phyloP scores from a whole-genome alignment of 192 early-diverging fungal genomes.

The Podila verticillata region DNA sequence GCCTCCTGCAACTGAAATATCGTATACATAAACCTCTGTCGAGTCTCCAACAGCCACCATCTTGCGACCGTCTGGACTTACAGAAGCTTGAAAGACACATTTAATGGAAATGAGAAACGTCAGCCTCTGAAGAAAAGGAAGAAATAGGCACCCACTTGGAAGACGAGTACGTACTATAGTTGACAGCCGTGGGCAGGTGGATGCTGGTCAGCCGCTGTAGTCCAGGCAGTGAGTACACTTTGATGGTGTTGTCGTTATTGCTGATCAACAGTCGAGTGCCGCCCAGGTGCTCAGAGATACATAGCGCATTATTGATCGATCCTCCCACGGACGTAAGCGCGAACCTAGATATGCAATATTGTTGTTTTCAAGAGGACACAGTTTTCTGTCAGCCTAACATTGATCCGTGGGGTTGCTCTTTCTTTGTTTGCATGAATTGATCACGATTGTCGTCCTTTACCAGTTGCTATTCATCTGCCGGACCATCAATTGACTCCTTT shows the following conservation, averaged over 20 bases:
- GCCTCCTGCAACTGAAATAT: slow-evolving; percentile 69
- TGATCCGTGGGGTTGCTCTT: background rate
- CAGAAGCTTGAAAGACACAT: slow-evolving; percentile 60
- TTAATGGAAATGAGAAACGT: background rate
- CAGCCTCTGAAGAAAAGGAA: background rate
- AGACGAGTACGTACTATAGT: slow-evolving; percentile 66
- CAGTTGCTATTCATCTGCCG: slow-evolving; percentile 69
- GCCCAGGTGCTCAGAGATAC: slow-evolving; percentile 64
- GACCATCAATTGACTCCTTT: slow-evolving; percentile 84
- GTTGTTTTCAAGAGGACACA: background rate
- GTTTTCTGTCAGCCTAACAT: background rate
- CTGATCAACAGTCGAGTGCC: slow-evolving; percentile 84
- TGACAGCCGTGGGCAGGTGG: slow-evolving; percentile 89
- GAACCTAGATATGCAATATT: slow-evolving; percentile 12
- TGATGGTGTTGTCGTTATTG: slow-evolving; percentile 96
- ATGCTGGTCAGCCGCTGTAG: slow-evolving; percentile 80
- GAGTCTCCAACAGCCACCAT: slow-evolving; percentile 95
- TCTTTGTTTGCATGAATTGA: background rate
- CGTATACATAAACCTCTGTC: slow-evolving; percentile 86
- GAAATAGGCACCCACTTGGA: background rate
- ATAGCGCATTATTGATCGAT: slow-evolving; percentile 89
- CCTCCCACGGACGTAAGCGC: slow-evolving; percentile 39
- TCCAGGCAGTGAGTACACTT: slow-evolving; percentile 85
- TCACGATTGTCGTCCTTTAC: slow-evolving; percentile 45
- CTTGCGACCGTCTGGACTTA: slow-evolving; percentile 91